Evolutionary conservation across 2,329 filamentous ascomycete species (phyloP).

Genomic region (Colletotrichum agaves): DNA sequence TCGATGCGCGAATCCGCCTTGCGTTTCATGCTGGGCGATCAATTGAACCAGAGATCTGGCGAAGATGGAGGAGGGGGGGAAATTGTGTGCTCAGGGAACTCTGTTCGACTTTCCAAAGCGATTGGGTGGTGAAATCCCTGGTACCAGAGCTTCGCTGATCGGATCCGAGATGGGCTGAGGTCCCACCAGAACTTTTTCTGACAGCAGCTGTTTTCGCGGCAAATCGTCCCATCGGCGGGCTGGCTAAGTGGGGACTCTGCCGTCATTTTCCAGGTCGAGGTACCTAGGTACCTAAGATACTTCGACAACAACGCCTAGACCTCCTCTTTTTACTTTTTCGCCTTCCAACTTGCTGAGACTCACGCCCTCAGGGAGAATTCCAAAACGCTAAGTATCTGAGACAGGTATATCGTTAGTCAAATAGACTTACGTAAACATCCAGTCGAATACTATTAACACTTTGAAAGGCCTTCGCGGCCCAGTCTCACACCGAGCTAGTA

Average conservation of each 20-base stretch:
- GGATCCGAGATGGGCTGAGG: slow-evolving; percentile 31
- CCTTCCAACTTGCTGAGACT: background rate
- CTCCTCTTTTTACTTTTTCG: too few species aligned
- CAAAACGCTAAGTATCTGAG: too few species aligned
- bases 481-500: too few species aligned
- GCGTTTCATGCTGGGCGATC: slow-evolving; percentile 64
- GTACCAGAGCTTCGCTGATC: slow-evolving; percentile 21
- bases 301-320: background rate
- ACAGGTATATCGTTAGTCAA: too few species aligned
- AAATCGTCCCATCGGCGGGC: slow-evolving; percentile 31
- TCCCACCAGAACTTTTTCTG: slow-evolving; percentile 35
- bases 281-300: too few species aligned
- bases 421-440: too few species aligned
- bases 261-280: background rate
- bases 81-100: background rate
- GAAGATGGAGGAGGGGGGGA: background rate
- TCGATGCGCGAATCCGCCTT: slow-evolving; percentile 62
- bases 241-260: slow-evolving; percentile 16
- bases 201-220: slow-evolving; percentile 33
- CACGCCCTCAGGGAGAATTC: too few species aligned
- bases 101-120: background rate
- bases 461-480: too few species aligned
- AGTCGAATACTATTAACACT: too few species aligned
- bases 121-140: slow-evolving; percentile 1
- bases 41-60: background rate